phyloP scores from a whole-genome alignment of 805 yeast species.

The Candida mattraensis region DNA sequence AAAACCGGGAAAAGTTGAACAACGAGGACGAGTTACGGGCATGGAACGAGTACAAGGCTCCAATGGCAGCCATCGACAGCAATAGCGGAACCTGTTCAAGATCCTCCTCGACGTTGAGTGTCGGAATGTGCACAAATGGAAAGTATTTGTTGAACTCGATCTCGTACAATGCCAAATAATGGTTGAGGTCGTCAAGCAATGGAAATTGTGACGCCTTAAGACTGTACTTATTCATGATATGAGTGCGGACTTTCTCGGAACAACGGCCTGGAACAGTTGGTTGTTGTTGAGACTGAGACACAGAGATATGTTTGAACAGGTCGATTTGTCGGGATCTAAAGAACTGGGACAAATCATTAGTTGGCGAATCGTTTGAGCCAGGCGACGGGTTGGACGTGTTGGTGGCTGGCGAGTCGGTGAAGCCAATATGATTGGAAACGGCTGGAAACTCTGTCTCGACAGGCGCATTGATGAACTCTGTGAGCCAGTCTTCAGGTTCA shows the following conservation, averaged over 20 bases:
- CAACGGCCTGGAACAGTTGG: conserved; percentile 38
- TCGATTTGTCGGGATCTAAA: conserved; percentile 69
- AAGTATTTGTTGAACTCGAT: conserved; percentile 78
- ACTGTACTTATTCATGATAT: conserved; percentile 54
- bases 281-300: conserved; percentile 30
- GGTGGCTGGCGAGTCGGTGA: conserved; percentile 40
- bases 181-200: conserved; percentile 69
- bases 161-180: conserved; percentile 71
- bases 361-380: conserved; percentile 29
- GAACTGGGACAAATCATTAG: conserved; percentile 54
- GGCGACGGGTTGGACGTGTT: conserved; percentile 35
- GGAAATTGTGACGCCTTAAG: conserved; percentile 67
- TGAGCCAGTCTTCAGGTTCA: conserved; percentile 56
- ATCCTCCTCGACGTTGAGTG: conserved; percentile 46
- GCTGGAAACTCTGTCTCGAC: conserved; percentile 56
- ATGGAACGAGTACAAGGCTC: conserved; percentile 83
- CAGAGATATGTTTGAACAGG: conserved; percentile 49
- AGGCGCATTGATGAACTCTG: conserved; percentile 68
- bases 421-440: conserved; percentile 60
- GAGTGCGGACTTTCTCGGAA: conserved; percentile 49
- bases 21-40: conserved; percentile 71
- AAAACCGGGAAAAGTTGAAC: conserved; percentile 64
- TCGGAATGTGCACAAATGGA: conserved; percentile 80
- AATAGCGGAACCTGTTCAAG: conserved; percentile 62
- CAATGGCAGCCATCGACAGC: conserved; percentile 82